Base-by-base conservation (phyloP, 129 eudicot genomes). In the Artemisia tridentata region DNA sequence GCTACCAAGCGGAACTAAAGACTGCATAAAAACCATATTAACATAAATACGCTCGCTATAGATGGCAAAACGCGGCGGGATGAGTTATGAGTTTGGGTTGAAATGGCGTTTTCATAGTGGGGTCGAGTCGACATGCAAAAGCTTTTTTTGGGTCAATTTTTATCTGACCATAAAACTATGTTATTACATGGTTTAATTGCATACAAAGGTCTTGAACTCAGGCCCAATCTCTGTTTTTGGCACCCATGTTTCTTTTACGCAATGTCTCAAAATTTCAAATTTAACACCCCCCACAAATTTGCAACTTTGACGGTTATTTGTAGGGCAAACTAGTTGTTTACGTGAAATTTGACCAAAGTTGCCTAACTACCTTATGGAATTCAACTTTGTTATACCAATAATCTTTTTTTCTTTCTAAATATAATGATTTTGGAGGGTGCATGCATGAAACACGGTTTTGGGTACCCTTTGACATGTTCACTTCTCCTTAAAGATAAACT, bases 1-100 rank as follows among this genome's bases (percentile, higher is more conserved):
- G 52, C 98, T 93, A 49, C 98, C 98, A 19, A 93, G 95, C 67
- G 98, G 96, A 57, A 93, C 98, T 18, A 93, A 74, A 25, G 98
- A 89, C 98, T 93, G 95, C 90, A 78, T 16, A 58, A 76, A 76
- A 43, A 68, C 50, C 68, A 74, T 60, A 61, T 16, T 3, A 72
- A 23, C 51, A 54, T 55, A 20, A 29, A 45, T 18, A 2, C 56
- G 13, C 29, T 72, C 12, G 6, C 61, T 16, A 25, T 17, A 61
- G 9, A 43, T 61, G 65, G 45, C 45, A 59, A 59, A 25, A 21
- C 15, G 65, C 29, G 18, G 65, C 10, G n/a, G n/a, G n/a, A n/a
- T n/a, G n/a, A n/a, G n/a, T 21, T 13, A 25, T 41, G 41, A 13
- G 18, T 3, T 10, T 31, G 13, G 7, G 41, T 58, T 23, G 27